Percentiles rank a stretch among this genome's conserved stretches.
phyloP scores from a whole-genome alignment of 371 early-diverging fungal genomes.

The Mortierella sp. region DNA sequence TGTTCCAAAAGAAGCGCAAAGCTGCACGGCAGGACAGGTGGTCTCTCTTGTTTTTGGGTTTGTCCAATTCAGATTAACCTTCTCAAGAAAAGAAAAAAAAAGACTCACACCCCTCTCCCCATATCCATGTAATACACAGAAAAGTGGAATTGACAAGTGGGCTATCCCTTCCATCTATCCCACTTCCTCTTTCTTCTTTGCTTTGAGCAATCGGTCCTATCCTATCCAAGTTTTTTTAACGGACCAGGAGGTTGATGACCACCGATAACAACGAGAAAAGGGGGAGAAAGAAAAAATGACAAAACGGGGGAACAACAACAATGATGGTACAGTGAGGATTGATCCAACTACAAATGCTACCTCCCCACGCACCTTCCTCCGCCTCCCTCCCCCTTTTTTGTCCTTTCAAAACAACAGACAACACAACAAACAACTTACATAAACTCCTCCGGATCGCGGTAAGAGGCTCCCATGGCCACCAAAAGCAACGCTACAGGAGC shows the following conservation, averaged over 20 bases:
- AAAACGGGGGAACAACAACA: not conserved
- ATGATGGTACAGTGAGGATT: not conserved
- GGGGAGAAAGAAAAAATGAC: not conserved
- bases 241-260: not conserved
- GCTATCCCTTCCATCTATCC: not conserved
- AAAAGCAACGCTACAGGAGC: slow-evolving; percentile 31
- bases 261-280: not conserved
- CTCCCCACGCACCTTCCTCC: not conserved
- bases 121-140: not conserved
- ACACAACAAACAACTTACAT: slow-evolving; percentile 42
- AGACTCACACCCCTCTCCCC: not conserved
- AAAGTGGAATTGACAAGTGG: not conserved
- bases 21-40: not conserved
- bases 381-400: not conserved
- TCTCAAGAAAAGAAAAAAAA: not conserved
- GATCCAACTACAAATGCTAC: not conserved
- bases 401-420: not conserved
- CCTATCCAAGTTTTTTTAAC: not conserved
- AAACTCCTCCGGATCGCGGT: slow-evolving; percentile 54
- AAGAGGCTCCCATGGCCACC: slow-evolving; percentile 41
- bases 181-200: not conserved
- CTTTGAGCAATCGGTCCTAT: not conserved
- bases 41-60: slow-evolving; percentile 4
- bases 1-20: slow-evolving; percentile 13
- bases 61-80: not conserved